phyloP scores from a whole-genome alignment of 805 yeast genomes.

The Starmerella sirachaensis region DNA sequence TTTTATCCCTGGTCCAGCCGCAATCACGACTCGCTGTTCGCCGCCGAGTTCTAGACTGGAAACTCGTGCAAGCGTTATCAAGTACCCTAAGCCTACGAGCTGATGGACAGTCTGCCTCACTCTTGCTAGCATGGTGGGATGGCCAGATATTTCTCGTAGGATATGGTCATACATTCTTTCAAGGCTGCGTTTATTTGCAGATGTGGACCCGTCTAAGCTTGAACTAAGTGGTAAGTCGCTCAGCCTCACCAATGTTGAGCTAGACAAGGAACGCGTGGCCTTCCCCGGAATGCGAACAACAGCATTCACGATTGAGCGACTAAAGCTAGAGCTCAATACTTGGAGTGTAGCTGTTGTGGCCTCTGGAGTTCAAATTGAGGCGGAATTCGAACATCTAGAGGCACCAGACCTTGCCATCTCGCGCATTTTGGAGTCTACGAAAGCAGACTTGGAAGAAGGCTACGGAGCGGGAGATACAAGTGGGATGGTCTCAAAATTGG shows the following conservation, averaged over 20 bases:
- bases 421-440: conserved; percentile 17
- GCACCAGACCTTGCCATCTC: conserved; percentile 22
- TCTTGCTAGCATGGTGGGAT: no score
- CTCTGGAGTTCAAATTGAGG: conserved; percentile 50
- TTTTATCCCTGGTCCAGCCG: no score
- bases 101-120: no score
- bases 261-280: conserved; percentile 59
- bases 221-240: conserved; percentile 50
- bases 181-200: conserved; percentile 70
- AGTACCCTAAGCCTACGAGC: no score
- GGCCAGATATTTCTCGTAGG: conserved; percentile 60
- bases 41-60: no score
- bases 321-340: conserved; percentile 50
- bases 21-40: no score
- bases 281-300: conserved; percentile 50
- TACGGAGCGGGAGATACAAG: conserved; percentile 26
- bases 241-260: conserved; percentile 43
- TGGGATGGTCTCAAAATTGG: conserved; percentile 25
- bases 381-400: conserved; percentile 8
- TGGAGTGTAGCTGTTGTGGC: conserved; percentile 48
- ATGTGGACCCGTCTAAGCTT: conserved; percentile 65
- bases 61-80: no score
- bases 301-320: conserved; percentile 44
- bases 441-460: conserved; percentile 12
- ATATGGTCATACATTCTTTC: conserved; percentile 67